These are phyloP conservation scores for Crassisporium funariophilum DNA, from an alignment of 768 basidiomycete species.

Conservation along the genomic window DNA sequence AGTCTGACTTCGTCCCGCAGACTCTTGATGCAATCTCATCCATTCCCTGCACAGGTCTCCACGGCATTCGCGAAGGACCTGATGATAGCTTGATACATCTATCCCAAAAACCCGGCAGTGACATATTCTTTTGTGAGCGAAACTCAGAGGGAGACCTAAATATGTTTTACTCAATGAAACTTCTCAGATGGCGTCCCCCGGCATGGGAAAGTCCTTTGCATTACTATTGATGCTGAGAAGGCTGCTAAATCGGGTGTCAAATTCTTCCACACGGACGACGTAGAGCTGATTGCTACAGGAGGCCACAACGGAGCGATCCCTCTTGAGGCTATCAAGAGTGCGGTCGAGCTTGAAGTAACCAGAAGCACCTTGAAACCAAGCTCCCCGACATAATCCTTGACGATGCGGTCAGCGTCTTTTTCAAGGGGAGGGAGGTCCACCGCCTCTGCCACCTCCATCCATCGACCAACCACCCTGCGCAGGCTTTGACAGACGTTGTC, in stretches of 20 bases:
- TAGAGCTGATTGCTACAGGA: constrained; percentile 16
- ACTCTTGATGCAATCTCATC: neutral
- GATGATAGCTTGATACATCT: constrained; percentile 26
- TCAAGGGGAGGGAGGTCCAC: too few relatives aligned
- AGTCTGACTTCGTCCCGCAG: constrained; percentile 1
- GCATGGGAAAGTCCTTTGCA: constrained; percentile 12
- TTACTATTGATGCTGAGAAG: constrained; percentile 20
- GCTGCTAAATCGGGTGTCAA: constrained; percentile 20
- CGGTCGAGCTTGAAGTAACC: constrained; percentile 17
- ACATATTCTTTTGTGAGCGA: constrained; percentile 13
- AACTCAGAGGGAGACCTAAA: neutral
- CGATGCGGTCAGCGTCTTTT: neutral
- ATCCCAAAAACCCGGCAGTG: constrained; percentile 12
- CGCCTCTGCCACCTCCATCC: neutral
- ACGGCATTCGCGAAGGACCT: constrained; percentile 26
- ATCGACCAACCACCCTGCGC: too few relatives aligned
- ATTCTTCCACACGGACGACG: constrained; percentile 20
- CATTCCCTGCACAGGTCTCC: constrained; percentile 8
- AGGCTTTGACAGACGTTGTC: too few relatives aligned
- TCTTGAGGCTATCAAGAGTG: constrained; percentile 15
- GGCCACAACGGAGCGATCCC: constrained; percentile 19
- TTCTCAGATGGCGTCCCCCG: constrained; percentile 16
- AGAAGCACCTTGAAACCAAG: constrained; percentile 3
- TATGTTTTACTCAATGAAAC: neutral
- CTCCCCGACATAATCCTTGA: neutral